Conservation (phyloP, 345 rosid genomes). For the Ceriops tagal region DNA sequence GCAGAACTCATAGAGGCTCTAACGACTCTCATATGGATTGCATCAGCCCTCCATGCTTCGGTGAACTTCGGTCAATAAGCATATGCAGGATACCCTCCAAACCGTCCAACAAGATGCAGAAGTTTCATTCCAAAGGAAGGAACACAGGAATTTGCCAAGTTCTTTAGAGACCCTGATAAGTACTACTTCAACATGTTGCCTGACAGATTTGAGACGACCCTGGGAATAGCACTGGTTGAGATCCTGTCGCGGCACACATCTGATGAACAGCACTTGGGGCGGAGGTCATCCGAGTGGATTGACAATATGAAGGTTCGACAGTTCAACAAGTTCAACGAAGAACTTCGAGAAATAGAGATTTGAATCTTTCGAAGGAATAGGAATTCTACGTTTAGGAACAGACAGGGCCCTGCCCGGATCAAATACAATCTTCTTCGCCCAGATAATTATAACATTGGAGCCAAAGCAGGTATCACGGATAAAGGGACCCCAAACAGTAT, state of each 20-base stretch:
- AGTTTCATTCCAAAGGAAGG: conserved; percentile 51
- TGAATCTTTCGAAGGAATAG: conserved; percentile 41
- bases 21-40: conserved; percentile 56
- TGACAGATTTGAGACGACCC: conserved; percentile 34
- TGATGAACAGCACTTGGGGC: conserved; percentile 53
- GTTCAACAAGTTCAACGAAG: conserved; percentile 32
- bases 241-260: conserved; percentile 49
- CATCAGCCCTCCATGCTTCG: conserved; percentile 59
- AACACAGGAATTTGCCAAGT: conserved; percentile 32
- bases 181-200: conserved; percentile 49
- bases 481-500: conserved; percentile 59
- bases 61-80: conserved; percentile 57
- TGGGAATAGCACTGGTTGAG: conserved; percentile 41
- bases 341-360: conserved; percentile 36
- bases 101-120: conserved; percentile 43
- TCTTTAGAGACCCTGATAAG: conserved; percentile 40
- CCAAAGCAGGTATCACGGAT: conserved; percentile 33
- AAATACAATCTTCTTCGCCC: conserved; percentile 49
- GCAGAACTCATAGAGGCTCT: conserved; percentile 36
- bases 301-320: conserved; percentile 31
- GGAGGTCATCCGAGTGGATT: conserved; percentile 40
- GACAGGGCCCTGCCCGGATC: conserved; percentile 47
- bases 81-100: conserved; percentile 55
- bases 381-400: conserved; percentile 40
- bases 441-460: conserved; percentile 21